Base-by-base conservation (phyloP, 169 alveolate species). In the Ichthyophthirius multifiliis region DNA sequence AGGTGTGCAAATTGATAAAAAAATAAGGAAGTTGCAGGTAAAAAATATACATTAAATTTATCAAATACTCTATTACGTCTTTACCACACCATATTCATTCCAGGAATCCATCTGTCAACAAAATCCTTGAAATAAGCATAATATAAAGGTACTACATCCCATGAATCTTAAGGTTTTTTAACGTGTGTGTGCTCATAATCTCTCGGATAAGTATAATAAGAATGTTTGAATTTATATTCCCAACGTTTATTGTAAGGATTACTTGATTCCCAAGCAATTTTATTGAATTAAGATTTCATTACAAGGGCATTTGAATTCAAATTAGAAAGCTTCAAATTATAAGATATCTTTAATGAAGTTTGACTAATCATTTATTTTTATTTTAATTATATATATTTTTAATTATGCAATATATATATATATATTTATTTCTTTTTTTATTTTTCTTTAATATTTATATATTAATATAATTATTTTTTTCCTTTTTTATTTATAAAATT, bases 241-340 rank as follows among this genome's bases (percentile, higher is more conserved):
- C 86, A 81, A 71, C 86, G 67, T 65, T 81, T 81, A 71, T 81
- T 81, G 76, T 81, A 81, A 64, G 86, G 86, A 32, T 81, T 81
- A 16, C 74, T 23, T 15, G 82, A 71, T 43, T 47, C 30, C 82
- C 75, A 81, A 44, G 55, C 74, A 46, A 81, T 81, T 31, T 71
- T 55, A 43, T 81, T 81, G 46, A 71, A 81, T 43, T 81, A 35
- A 47, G 86, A 30, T 44, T 75, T 65, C 37, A 35, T 32, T 34
- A 44, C 47, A 16, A 65, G 35, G 34, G 44, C 18, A 65, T 32
- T 65, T 35, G 27, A 23, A 65, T 43, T 39, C 47, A 65, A 65
- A 32, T 39, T 65, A n/a, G 76, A 34, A 27, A 27, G 18, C 31
- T 39, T 55, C 71, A 55, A 55, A 27, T 27, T 55, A 34, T 55